Base-by-base conservation (phyloP, 352 stramenopile species). In the Aphanomyces cochlioides region DNA sequence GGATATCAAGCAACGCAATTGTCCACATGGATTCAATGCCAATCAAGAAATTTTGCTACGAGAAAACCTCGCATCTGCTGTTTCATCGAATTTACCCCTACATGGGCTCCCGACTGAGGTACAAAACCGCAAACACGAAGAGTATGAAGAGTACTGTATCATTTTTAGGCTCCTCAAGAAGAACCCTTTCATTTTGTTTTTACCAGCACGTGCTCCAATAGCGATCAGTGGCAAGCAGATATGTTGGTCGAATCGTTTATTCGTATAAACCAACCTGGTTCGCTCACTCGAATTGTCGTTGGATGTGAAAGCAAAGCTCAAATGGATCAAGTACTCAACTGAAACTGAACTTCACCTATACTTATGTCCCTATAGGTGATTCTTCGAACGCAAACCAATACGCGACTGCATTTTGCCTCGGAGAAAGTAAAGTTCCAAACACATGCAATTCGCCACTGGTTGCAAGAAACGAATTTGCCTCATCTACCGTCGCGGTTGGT, bases 181-280 rank as follows among this genome's bases (percentile, higher is more conserved):
- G 77, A 93, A 13, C 78, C 90, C 13, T 47, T 92, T 17, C 83
- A 95, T 60, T 92, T 93, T 57, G 87, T 93, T 1, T 92, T 90
- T 66, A 80, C 78, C 4, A 89, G 83, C 12, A 82, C 80, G 0
- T 95, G 87, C 56, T 76, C 83, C 21, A 66, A 78, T 0, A 74
- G 82, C 34, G 79, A 90, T 45, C 68, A 95, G 65, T 92, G 85
- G 87, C 82, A 90, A 66, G 90, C 82, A 34, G 81, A 93, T 40
- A 73, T 89, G 21, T 72, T 95, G 54, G 78, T 80, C 4, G 75
- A 88, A 45, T 90, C 77, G 48, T 92, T 93, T 64, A 77, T 74
- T 4, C 75, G 76, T 50, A 81, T 89, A 12, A 57, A 77, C 17
- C 87, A 95, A 57, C 75, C 73, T 34, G 85, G 87, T 7, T 74